Conservation (phyloP, 371 early-diverging fungal species). For the Rhizopus arrhizus region DNA sequence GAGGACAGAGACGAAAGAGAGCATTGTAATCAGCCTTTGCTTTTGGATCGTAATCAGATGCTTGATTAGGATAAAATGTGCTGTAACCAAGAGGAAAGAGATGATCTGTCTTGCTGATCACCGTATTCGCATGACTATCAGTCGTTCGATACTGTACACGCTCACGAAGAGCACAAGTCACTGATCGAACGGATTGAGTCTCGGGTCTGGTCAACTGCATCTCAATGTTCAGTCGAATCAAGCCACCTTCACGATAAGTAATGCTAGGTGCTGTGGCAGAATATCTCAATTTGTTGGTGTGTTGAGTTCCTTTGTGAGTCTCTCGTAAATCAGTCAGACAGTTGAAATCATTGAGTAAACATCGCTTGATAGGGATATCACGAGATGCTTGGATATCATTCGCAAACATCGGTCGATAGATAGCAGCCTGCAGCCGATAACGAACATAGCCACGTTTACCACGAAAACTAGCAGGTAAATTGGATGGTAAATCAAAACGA, state of each 20-base stretch:
- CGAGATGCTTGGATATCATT: slow-evolving; percentile 37
- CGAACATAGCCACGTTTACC: slow-evolving; percentile 50
- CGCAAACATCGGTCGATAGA: slow-evolving; percentile 48
- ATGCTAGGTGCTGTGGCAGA: slow-evolving; percentile 48
- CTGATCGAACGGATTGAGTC: slow-evolving; percentile 35
- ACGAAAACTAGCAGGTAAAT: slow-evolving; percentile 45
- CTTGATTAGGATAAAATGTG: slow-evolving; percentile 34
- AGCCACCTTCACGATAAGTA: slow-evolving; percentile 52
- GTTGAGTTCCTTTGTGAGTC: slow-evolving; percentile 34
- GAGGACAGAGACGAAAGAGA: slow-evolving; percentile 34
- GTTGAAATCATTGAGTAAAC: slow-evolving; percentile 34
- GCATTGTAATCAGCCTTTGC: slow-evolving; percentile 35
- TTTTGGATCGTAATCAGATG: slow-evolving; percentile 30
- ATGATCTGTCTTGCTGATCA: slow-evolving; percentile 31
- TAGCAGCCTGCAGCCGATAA: slow-evolving; percentile 39
- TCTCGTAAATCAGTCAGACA: slow-evolving; percentile 30
- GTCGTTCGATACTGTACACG: slow-evolving; percentile 46
- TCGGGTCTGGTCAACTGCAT: slow-evolving; percentile 40
- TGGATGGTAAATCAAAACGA: slow-evolving; percentile 44
- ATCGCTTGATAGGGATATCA: slow-evolving; percentile 45
- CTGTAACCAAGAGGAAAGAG: slow-evolving; percentile 33
- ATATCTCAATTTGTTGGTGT: slow-evolving; percentile 33
- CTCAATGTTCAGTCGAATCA: slow-evolving; percentile 41
- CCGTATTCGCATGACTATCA: slow-evolving; percentile 24
- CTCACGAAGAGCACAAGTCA: slow-evolving; percentile 49